Conservation (phyloP, 441 rosid species). For the Kokia cookei region DNA sequence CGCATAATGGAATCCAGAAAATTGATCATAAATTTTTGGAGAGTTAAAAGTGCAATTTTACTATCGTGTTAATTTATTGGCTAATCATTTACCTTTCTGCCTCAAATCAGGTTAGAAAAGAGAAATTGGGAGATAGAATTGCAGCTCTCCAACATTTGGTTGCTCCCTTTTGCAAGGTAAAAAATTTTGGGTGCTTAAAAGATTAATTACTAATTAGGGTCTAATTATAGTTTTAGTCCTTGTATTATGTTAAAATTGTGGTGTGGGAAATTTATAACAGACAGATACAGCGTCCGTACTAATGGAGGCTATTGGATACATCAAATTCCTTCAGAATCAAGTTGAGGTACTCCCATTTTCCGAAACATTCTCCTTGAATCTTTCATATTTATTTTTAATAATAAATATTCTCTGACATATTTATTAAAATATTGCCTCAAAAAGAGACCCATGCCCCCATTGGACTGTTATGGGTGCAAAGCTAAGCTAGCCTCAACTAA, state of each 20-base stretch:
- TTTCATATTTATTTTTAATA: neutral
- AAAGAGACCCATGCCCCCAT: too few relatives aligned
- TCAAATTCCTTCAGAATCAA: slow-evolving; percentile 88
- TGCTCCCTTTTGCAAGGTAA: slow-evolving; percentile 94
- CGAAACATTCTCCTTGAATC: slow-evolving; percentile 17
- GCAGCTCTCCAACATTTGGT: slow-evolving; percentile 88
- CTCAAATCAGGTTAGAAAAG: slow-evolving; percentile 66
- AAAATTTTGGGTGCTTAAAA: neutral
- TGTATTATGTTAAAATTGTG: too few relatives aligned
- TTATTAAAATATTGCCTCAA: neutral
- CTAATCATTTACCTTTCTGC: neutral
- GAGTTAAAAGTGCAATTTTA: too few relatives aligned
- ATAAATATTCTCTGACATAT: neutral
- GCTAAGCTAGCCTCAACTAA: too few relatives aligned
- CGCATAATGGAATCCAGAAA: too few relatives aligned
- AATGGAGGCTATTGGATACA: slow-evolving; percentile 94
- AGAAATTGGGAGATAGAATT: slow-evolving; percentile 85
- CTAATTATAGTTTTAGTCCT: too few relatives aligned
- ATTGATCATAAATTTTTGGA: too few relatives aligned
- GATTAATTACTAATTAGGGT: too few relatives aligned
- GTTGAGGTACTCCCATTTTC: slow-evolving; percentile 60
- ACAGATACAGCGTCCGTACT: slow-evolving; percentile 97
- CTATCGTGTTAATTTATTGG: too few relatives aligned
- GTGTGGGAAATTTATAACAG: slow-evolving; percentile 18
- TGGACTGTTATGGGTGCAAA: too few relatives aligned